Conservation (phyloP, 2,329 filamentous ascomycete genomes). For the Paecilomyces sp. region DNA sequence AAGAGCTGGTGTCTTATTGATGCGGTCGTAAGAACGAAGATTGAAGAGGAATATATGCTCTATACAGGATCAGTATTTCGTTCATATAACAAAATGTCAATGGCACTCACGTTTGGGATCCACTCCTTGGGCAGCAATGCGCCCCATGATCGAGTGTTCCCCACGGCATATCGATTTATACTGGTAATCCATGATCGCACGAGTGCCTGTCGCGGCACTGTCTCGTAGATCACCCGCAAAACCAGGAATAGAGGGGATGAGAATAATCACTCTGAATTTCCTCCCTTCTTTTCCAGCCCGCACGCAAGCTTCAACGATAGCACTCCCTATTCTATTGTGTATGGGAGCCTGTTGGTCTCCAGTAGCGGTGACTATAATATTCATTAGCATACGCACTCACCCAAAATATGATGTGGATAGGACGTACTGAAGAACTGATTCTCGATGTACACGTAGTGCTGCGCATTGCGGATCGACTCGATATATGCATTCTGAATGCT, state of each 20-base stretch:
- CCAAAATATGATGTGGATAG: background rate
- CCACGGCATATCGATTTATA: constrained; percentile 94
- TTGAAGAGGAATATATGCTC: constrained; percentile 93
- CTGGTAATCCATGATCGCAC: constrained; percentile 98
- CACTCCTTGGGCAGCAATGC: constrained; percentile 65
- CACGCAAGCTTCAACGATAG: constrained; percentile 87
- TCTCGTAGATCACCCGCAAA: constrained; percentile 87
- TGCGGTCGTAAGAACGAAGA: constrained; percentile 80
- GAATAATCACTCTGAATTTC: constrained; percentile 82
- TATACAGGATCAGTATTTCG: constrained; percentile 1
- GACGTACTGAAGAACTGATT: constrained; percentile 86
- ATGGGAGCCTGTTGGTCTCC: constrained; percentile 80
- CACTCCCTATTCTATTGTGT: constrained; percentile 76
- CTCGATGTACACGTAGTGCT: constrained; percentile 96
- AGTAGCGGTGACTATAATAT: constrained; percentile 63
- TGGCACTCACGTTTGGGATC: constrained; percentile 51
- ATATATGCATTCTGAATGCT: constrained; percentile 82
- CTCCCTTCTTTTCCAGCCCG: constrained; percentile 71
- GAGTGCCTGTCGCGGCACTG: constrained; percentile 73
- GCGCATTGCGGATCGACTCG: constrained; percentile 75
- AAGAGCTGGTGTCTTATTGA: constrained; percentile 73
- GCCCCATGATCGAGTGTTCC: constrained; percentile 81
- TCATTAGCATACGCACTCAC: constrained; percentile 13
- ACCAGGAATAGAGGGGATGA: constrained; percentile 87
- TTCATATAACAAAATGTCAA: background rate